Evolutionary conservation across 2,329 filamentous ascomycete genomes (phyloP).

Genomic region (Domatiomyces catenatus): DNA sequence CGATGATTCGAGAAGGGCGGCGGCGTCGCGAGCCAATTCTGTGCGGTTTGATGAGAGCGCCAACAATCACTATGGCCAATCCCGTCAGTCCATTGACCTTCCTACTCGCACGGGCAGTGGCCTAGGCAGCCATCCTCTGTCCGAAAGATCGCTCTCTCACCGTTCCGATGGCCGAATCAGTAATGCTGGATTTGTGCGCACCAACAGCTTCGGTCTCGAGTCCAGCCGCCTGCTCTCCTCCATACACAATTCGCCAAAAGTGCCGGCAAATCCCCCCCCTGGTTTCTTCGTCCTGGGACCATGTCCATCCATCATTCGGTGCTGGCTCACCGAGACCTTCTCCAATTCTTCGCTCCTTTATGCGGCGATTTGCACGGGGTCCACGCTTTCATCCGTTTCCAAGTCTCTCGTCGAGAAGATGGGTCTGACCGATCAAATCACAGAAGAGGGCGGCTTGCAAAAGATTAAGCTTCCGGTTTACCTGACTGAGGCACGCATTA

Average conservation of each 20-base stretch:
- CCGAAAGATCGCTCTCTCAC: slow-evolving; percentile 81
- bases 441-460: slow-evolving; percentile 48
- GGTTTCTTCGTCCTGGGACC: slow-evolving; percentile 74
- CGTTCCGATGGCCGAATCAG: slow-evolving; percentile 92
- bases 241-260: slow-evolving; percentile 53
- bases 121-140: slow-evolving; percentile 63
- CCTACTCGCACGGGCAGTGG: slow-evolving; percentile 64
- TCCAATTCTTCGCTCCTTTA: slow-evolving; percentile 81
- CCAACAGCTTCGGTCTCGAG: slow-evolving; percentile 77
- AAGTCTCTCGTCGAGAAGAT: slow-evolving; percentile 59
- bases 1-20: slow-evolving; percentile 65
- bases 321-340: slow-evolving; percentile 84
- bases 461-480: slow-evolving; percentile 69
- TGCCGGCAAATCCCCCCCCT: slow-evolving; percentile 53
- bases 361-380: slow-evolving; percentile 81
- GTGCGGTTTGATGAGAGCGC: slow-evolving; percentile 96
- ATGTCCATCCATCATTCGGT: slow-evolving; percentile 85
- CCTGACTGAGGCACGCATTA: slow-evolving; percentile 76
- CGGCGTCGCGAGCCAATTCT: slow-evolving; percentile 79
- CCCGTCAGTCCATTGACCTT: slow-evolving; percentile 70
- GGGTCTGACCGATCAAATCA: slow-evolving; percentile 51
- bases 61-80: slow-evolving; percentile 78
- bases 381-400: slow-evolving; percentile 73
- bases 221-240: slow-evolving; percentile 50
- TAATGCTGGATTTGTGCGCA: slow-evolving; percentile 71